Evolutionary conservation across 192 early-diverging fungal species (phyloP), one percentile per base, ranked within the genome.

Genomic region (Tieghemiomyces parasiticus): DNA sequence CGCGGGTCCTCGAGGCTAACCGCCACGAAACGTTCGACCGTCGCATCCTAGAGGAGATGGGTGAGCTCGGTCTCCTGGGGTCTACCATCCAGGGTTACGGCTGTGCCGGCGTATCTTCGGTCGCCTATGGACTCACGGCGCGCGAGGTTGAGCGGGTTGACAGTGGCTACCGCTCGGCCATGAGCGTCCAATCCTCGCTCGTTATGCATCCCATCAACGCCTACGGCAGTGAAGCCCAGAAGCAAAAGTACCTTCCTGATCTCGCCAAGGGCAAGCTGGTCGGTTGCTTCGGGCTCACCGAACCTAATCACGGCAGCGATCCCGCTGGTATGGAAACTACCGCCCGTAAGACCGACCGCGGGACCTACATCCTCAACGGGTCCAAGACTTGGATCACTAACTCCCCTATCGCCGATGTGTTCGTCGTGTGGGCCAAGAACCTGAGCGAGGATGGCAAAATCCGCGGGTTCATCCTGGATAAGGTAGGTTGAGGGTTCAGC

Each of bases 331-430:
- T 99, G 92, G 90, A 94, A 71, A 97, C 93, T 22, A 81, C 68
- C 13, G 93, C 92, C 32, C 71, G 77, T 47, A 85, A 84, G 68
- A 72, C 78, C 33, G 84, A 83, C 16, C 75, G 74, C 49, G 66
- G 67, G 4, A 86, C 81, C 67, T 90, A 81, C 67, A 80, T 96
- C 4, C 58, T 98, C 33, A 87, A 80, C 55, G 95, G 95, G 3
- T 78, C 82, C 74, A 99, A 99, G 75, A 96, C 90, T 50, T 99
- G 95, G 95, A 99, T 94, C 71, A 95, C 95, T 60, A 98, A 98
- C 79, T 91, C 91, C 34, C 95, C 95, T 13, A 87, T 98, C 50
- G 95, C 95, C 46, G 93, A 96, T 55, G 85, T 96, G 28, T 95
- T 94, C 78, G 78, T 98, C 28, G 78, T 98, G 26, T 98, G 95